Evolutionary conservation across 192 early-diverging fungal species (phyloP), one percentile per base, ranked within the genome.

Genomic region (Paraglomus brasilianum): DNA sequence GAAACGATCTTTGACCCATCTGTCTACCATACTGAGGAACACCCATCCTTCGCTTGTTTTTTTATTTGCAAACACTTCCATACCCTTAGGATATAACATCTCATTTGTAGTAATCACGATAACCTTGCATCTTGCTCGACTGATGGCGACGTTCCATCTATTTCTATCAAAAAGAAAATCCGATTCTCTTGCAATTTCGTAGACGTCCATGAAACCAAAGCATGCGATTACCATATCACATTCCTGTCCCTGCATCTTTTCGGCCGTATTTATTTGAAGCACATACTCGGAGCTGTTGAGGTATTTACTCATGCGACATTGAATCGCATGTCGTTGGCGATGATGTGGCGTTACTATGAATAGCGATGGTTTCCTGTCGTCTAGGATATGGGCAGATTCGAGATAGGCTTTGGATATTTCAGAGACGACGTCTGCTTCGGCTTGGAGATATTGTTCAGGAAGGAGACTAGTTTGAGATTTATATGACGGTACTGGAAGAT

Each of bases 181-280:
- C 2, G 74, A 44, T 44, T 77, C 76, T 17, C 65, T 59, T 8
- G 69, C 40, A 40, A 74, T 43, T 22, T 60, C 65, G 24, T 45
- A 62, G 13, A 72, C 65, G 44, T 74, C 69, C 51, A 80, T 68
- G 43, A 86, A 76, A 3, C 75, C 81, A 72, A 84, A 87, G 49
- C 86, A 87, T 11, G 76, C 81, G 13, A 89, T 73, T 21, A 89
- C 84, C 9, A 89, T 44, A 39, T 89, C 85, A 0, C 82, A 81
- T 69, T 86, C 74, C 58, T 80, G 78, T 1, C 83, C 83, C 56
- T 84, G 83, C 77, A 84, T 78, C 59, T 82, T 84, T 42, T 84
- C 83, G 3, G 80, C 73, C 15, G 82, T 83, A 53, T 83, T 76
- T 0, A 83, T 72, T 30, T 77, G 70, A 24, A 83, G 68, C 43